Conservation (phyloP, 257 asterid genomes). For the Solanum etuberosum region DNA sequence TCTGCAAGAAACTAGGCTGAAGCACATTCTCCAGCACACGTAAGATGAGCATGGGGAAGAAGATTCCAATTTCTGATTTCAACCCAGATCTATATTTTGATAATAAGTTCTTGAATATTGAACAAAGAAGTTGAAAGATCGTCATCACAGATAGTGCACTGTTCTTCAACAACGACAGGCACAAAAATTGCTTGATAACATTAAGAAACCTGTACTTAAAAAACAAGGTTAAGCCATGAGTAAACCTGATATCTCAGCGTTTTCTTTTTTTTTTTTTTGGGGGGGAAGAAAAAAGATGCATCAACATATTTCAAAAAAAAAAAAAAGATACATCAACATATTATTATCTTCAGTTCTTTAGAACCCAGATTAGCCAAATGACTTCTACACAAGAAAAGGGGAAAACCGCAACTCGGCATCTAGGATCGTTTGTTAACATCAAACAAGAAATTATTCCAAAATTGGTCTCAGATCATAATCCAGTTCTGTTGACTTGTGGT, state of each 20-base stretch:
- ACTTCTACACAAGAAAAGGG: not conserved
- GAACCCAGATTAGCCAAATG: not conserved
- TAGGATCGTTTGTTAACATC: not conserved
- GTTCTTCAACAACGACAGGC: constrained; percentile 94
- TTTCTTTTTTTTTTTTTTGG: not conserved
- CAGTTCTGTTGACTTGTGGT: too few species aligned
- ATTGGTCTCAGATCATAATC: too few species aligned
- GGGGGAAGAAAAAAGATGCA: not conserved
- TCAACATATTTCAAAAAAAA: not conserved
- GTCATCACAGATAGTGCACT: constrained; percentile 95
- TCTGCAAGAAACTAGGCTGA: constrained; percentile 96
- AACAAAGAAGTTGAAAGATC: constrained; percentile 75
- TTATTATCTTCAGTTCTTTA: not conserved
- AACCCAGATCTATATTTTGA: constrained; percentile 76
- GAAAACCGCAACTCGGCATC: not conserved
- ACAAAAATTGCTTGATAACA: constrained; percentile 78
- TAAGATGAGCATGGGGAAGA: constrained; percentile 91
- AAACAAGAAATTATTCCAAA: too few species aligned
- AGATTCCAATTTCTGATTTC: constrained; percentile 94
- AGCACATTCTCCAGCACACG: constrained; percentile 98
- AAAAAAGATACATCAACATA: not conserved
- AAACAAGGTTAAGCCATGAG: constrained; percentile 6
- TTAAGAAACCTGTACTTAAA: constrained; percentile 62
- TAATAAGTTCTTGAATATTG: constrained; percentile 46
- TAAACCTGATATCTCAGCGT: constrained; percentile 3